Conservation (phyloP, 2,329 filamentous ascomycete genomes). For the Sporothrix euskadiensis region DNA sequence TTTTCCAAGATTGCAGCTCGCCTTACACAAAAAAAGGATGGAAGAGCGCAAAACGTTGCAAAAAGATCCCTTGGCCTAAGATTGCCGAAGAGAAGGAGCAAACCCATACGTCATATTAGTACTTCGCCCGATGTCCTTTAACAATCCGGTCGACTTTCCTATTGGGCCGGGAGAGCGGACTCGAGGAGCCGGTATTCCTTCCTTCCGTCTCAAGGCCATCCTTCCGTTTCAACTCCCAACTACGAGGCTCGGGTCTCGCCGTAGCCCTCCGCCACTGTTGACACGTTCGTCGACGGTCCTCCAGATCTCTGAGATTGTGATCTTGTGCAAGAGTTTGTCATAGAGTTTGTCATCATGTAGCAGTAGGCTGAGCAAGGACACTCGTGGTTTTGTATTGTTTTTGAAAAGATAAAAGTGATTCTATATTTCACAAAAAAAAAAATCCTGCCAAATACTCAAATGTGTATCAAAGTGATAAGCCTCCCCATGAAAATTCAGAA, state of each 20-base stretch:
- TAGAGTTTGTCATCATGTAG: neutral
- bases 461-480: slow-evolving; percentile 3
- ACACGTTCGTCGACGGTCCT: neutral
- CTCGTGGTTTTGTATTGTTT: slow-evolving; percentile 18
- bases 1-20: neutral
- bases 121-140: too few species aligned
- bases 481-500: neutral
- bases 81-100: neutral
- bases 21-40: neutral
- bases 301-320: neutral
- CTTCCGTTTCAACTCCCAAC: too few species aligned
- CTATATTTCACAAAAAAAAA: slow-evolving; percentile 5
- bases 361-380: neutral
- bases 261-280: neutral
- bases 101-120: neutral
- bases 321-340: too few species aligned
- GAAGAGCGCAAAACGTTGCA: neutral
- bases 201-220: too few species aligned
- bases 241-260: neutral
- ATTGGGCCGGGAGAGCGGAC: too few species aligned
- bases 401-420: neutral
- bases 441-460: slow-evolving; percentile 16
- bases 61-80: neutral
- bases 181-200: too few species aligned
- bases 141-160: too few species aligned